A percentile compares a stretch with the other conserved stretches of the same genome.
These are phyloP conservation scores for Termitomyces sp. DNA, from an alignment of 768 basidiomycete genomes.

Conservation along the genomic window DNA sequence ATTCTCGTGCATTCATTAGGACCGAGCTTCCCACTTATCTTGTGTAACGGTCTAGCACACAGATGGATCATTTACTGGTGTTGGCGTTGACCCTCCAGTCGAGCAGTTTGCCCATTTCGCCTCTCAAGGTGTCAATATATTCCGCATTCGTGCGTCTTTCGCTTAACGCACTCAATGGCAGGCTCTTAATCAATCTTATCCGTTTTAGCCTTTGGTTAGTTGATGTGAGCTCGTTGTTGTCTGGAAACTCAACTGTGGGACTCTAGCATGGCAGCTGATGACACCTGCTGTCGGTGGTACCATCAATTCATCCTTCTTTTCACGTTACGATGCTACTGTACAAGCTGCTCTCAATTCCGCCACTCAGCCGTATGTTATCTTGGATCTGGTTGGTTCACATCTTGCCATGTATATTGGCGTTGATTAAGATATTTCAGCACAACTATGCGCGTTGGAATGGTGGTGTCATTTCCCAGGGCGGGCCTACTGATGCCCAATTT, in stretches of 20 bases:
- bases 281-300: constrained; percentile 43
- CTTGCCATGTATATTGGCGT: background rate
- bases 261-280: constrained; percentile 48
- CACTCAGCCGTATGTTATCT: constrained; percentile 39
- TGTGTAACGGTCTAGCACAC: constrained; percentile 14
- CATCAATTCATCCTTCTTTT: constrained; percentile 40
- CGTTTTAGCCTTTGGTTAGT: constrained; percentile 20
- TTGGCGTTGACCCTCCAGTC: constrained; percentile 30
- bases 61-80: constrained; percentile 40
- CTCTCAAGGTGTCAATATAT: constrained; percentile 42
- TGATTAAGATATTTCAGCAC: constrained; percentile 21
- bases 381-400: constrained; percentile 36
- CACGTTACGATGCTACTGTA: constrained; percentile 42
- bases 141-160: constrained; percentile 28
- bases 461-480: constrained; percentile 51
- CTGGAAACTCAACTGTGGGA: background rate
- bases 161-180: background rate
- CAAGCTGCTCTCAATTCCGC: constrained; percentile 39
- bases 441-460: constrained; percentile 61
- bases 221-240: constrained; percentile 10
- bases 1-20: background rate
- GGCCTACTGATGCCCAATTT: constrained; percentile 48
- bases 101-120: constrained; percentile 46
- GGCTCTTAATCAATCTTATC: constrained; percentile 16
- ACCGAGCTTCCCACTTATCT: background rate